phyloP scores from a whole-genome alignment of 176 grass and related monocot genomes.

The Luzula sylvatica region DNA sequence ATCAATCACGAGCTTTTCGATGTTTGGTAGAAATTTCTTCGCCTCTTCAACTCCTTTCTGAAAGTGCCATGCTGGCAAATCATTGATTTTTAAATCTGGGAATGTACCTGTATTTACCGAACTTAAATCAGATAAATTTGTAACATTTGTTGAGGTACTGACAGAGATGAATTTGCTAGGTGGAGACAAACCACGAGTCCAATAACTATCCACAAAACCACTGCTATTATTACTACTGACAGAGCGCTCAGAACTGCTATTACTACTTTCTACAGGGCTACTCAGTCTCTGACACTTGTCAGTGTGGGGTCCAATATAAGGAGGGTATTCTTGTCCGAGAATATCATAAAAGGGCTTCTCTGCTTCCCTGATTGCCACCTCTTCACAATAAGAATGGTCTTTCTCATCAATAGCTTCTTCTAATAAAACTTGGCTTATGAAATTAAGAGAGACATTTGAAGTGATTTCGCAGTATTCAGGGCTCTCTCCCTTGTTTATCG shows the following conservation, averaged over 20 bases:
- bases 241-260: slow-evolving; percentile 7
- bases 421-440: slow-evolving; percentile 12
- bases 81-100: not conserved
- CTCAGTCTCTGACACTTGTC: not conserved
- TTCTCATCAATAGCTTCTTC: slow-evolving; percentile 23
- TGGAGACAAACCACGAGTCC: not conserved
- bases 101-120: not conserved
- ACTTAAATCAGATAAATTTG: too few species aligned
- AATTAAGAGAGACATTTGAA: slow-evolving; percentile 14
- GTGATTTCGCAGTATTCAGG: slow-evolving; percentile 26
- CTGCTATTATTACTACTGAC: slow-evolving; percentile 12
- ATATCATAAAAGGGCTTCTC: slow-evolving; percentile 20
- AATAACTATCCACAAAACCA: slow-evolving; percentile 2
- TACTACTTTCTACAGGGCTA: slow-evolving; percentile 6
- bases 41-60: slow-evolving; percentile 21
- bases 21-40: slow-evolving; percentile 22
- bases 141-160: slow-evolving; percentile 1
- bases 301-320: not conserved
- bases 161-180: slow-evolving; percentile 3
- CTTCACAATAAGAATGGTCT: slow-evolving; percentile 16
- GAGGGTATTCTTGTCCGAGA: slow-evolving; percentile 19
- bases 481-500: slow-evolving; percentile 10
- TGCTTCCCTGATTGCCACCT: slow-evolving; percentile 11
- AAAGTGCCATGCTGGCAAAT: slow-evolving; percentile 18
- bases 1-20: slow-evolving; percentile 20